phyloP scores from a whole-genome alignment of 2,329 filamentous ascomycete species.

The Aspergillus unguis region DNA sequence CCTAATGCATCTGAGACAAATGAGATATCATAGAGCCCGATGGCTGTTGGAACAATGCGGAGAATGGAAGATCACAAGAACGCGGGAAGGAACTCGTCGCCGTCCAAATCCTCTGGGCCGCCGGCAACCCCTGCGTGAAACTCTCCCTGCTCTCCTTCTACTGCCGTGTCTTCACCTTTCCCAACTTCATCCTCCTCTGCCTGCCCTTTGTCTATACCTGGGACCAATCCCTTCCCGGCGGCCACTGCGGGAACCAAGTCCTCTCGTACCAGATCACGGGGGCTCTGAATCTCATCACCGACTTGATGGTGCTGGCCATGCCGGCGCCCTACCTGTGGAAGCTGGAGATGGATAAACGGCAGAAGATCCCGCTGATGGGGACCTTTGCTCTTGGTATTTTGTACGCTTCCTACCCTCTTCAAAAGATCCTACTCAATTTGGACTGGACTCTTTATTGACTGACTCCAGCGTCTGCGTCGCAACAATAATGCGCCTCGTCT shows the following conservation, averaged over 20 bases:
- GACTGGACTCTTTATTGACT: not conserved
- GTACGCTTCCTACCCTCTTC: not conserved
- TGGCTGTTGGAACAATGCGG: too few species aligned
- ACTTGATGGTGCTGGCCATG: not conserved
- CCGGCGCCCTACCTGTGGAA: not conserved
- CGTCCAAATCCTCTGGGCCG: not conserved
- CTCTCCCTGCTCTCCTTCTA: constrained; percentile 2
- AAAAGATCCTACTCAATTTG: not conserved
- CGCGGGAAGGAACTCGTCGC: not conserved
- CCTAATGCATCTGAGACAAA: too few species aligned
- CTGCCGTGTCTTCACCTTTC: not conserved
- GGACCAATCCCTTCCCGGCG: not conserved
- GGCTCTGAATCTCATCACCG: not conserved
- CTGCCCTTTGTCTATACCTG: not conserved
- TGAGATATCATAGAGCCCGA: too few species aligned
- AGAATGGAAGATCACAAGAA: too few species aligned
- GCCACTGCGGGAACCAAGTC: not conserved
- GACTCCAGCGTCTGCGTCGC: not conserved
- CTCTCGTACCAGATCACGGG: not conserved
- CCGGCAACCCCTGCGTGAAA: not conserved
- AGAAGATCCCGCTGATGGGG: not conserved
- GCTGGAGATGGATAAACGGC: not conserved
- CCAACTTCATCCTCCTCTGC: not conserved
- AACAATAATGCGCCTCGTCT: not conserved
- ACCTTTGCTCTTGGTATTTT: not conserved